Conservation (phyloP, 805 yeast species). For the Cyberlindnera xylosilytica region DNA sequence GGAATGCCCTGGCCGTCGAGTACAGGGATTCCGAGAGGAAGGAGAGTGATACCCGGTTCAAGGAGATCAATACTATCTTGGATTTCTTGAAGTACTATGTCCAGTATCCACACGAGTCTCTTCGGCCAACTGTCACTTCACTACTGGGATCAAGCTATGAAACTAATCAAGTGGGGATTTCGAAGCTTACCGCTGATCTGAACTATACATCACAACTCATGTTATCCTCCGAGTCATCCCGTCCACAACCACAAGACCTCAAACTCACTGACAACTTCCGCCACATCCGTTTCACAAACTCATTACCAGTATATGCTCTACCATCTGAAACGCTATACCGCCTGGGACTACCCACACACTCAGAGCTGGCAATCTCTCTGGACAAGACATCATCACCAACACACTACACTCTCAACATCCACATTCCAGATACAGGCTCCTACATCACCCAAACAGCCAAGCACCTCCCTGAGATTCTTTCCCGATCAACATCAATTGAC, state of each 20-base stretch:
- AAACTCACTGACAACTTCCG: constrained; percentile 10
- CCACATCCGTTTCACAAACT: constrained; percentile 15
- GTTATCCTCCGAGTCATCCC: not conserved
- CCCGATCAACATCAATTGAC: constrained; percentile 9
- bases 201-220: not conserved
- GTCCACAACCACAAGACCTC: not conserved
- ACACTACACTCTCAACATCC: constrained; percentile 14
- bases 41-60: not conserved
- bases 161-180: constrained; percentile 1
- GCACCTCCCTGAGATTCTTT: not conserved
- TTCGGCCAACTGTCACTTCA: not conserved
- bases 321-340: constrained; percentile 6
- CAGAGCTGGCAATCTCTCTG: constrained; percentile 14
- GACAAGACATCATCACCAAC: constrained; percentile 9
- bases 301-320: constrained; percentile 9
- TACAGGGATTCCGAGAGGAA: constrained; percentile 2
- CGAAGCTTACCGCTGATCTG: constrained; percentile 4
- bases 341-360: not conserved
- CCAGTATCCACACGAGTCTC: constrained; percentile 9
- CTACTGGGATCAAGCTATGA: not conserved
- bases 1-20: constrained; percentile 2
- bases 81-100: constrained; percentile 11
- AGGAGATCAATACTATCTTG: constrained; percentile 6
- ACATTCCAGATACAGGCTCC: constrained; percentile 15
- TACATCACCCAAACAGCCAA: constrained; percentile 10